Percentiles rank a stretch among this genome's conserved stretches.
phyloP scores from a whole-genome alignment of 192 early-diverging fungal genomes.

The Endogone sp. region DNA sequence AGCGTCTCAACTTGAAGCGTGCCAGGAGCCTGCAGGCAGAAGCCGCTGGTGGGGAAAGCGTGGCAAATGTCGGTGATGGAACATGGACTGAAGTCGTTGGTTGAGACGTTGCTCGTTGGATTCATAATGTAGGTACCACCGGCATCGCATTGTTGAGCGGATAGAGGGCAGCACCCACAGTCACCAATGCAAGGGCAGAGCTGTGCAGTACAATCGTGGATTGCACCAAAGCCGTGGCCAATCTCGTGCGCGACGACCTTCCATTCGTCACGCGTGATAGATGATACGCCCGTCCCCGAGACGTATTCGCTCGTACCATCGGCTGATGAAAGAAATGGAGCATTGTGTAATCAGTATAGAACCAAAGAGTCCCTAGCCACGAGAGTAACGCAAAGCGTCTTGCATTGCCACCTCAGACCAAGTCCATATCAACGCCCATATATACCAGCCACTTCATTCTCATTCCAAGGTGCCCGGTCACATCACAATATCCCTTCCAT shows the following conservation, averaged over 20 bases:
- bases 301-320: conserved; percentile 50
- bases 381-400: no score
- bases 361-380: no score
- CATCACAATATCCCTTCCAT: no score
- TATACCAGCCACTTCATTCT: no score
- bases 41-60: conserved; percentile 12
- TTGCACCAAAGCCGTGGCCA: conserved; percentile 83
- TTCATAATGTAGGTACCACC: conserved; percentile 69
- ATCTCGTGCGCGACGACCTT: conserved; percentile 94
- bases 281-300: conserved; percentile 82
- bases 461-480: no score
- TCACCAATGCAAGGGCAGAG: conserved; percentile 56
- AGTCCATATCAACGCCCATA: no score
- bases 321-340: no score
- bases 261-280: conserved; percentile 84
- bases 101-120: conserved; percentile 58
- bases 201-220: conserved; percentile 77
- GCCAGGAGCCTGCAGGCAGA: conserved; percentile 34
- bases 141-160: conserved; percentile 62
- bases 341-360: no score
- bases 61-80: conserved; percentile 54
- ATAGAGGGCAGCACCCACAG: conserved; percentile 68
- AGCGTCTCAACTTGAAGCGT: conserved; percentile 30
- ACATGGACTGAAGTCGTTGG: conserved; percentile 67
- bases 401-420: no score